Percentiles rank a stretch among this genome's conserved stretches.
Evolutionary conservation across 371 early-diverging fungal species (phyloP).

Genomic region (Mucor irregularis): DNA sequence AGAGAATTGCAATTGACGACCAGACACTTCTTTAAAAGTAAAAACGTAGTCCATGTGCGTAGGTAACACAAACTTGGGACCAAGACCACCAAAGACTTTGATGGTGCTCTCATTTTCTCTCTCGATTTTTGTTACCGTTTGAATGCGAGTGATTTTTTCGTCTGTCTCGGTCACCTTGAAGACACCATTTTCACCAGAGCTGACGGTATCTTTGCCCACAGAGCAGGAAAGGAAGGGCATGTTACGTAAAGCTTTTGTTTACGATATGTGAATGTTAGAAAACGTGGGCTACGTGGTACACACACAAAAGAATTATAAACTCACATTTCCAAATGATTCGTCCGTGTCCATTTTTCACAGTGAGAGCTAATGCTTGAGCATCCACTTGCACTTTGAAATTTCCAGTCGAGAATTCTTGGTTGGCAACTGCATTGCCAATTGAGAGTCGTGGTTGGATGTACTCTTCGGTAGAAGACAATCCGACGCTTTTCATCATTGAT

Average conservation of each 20-base stretch:
- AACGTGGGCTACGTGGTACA: constrained; percentile 12
- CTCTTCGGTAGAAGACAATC: constrained; percentile 21
- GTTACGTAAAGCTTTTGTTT: constrained; percentile 35
- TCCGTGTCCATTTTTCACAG: constrained; percentile 21
- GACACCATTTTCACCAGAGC: constrained; percentile 18
- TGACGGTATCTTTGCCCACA: constrained; percentile 31
- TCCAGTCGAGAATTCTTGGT: constrained; percentile 26
- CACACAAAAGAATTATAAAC: neutral
- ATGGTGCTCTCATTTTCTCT: constrained; percentile 11
- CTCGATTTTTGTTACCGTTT: constrained; percentile 39
- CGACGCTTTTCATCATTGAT: constrained; percentile 25
- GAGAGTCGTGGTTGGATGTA: constrained; percentile 27
- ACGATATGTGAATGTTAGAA: neutral
- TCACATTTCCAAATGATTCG: constrained; percentile 35
- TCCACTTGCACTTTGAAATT: constrained; percentile 27
- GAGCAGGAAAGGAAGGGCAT: constrained; percentile 40
- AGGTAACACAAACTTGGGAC: constrained; percentile 30
- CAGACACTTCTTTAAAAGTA: constrained; percentile 31
- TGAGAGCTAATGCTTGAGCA: constrained; percentile 16
- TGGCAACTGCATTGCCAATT: constrained; percentile 27
- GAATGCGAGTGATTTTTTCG: constrained; percentile 32
- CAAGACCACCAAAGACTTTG: constrained; percentile 35
- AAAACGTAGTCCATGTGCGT: constrained; percentile 32
- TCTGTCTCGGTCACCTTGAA: constrained; percentile 37
- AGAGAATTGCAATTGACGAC: constrained; percentile 34